Conservation (phyloP, 192 early-diverging fungal genomes). For the Borealophlyctis nickersoniae region DNA sequence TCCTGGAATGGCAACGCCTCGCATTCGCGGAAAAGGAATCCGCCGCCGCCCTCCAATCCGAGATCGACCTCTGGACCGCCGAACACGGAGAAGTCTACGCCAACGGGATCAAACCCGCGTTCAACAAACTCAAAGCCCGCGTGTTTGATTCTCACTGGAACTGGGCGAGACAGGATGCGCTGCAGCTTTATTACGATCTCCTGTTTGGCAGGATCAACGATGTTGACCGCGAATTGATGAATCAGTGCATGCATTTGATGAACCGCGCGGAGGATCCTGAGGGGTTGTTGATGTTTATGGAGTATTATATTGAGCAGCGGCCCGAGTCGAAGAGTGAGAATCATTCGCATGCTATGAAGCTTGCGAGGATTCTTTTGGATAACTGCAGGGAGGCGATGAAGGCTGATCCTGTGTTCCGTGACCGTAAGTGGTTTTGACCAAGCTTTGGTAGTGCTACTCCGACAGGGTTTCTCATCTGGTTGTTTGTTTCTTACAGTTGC, state of each 20-base stretch:
- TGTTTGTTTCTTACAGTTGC: slow-evolving; percentile 50
- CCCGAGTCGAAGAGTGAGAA: slow-evolving; percentile 76
- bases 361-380: slow-evolving; percentile 79
- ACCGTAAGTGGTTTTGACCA: slow-evolving; percentile 53
- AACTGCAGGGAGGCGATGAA: slow-evolving; percentile 84
- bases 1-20: slow-evolving; percentile 58
- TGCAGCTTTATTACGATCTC: slow-evolving; percentile 86
- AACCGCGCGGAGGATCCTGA: slow-evolving; percentile 73
- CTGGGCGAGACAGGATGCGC: slow-evolving; percentile 88
- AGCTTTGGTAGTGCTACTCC: slow-evolving; percentile 9
- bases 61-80: slow-evolving; percentile 84
- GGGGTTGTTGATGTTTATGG: slow-evolving; percentile 77
- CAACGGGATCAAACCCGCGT: slow-evolving; percentile 82
- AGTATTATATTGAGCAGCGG: slow-evolving; percentile 78
- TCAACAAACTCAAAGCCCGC: slow-evolving; percentile 82
- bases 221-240: slow-evolving; percentile 90
- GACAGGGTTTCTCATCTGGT: no score
- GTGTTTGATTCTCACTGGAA: slow-evolving; percentile 96
- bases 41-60: slow-evolving; percentile 67
- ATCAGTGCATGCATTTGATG: slow-evolving; percentile 87
- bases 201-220: slow-evolving; percentile 82
- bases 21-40: slow-evolving; percentile 58
- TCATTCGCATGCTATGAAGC: slow-evolving; percentile 75
- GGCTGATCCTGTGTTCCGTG: slow-evolving; percentile 81
- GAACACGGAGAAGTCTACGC: slow-evolving; percentile 92